phyloP scores from a whole-genome alignment of 768 basidiomycete species.

The Russula emetica region DNA sequence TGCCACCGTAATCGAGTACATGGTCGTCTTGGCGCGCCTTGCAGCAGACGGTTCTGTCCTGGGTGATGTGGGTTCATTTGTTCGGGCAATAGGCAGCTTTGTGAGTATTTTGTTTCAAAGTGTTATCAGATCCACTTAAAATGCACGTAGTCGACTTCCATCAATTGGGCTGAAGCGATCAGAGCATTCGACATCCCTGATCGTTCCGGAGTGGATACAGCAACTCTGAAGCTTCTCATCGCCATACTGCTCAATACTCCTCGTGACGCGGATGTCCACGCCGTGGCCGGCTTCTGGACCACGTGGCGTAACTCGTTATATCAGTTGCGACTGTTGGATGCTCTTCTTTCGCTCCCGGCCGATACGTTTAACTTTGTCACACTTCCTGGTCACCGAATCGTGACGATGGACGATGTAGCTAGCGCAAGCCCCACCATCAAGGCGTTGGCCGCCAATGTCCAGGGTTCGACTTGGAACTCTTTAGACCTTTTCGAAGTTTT shows the following conservation, averaged over 20 bases:
- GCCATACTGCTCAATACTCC: slow-evolving; percentile 82
- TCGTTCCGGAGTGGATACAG: slow-evolving; percentile 82
- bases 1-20: slow-evolving; percentile 63
- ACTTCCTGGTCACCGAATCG: slow-evolving; percentile 75
- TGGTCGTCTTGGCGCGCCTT: slow-evolving; percentile 60
- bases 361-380: slow-evolving; percentile 93
- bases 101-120: slow-evolving; percentile 44
- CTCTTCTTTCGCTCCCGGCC: slow-evolving; percentile 79
- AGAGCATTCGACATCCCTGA: slow-evolving; percentile 82
- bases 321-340: slow-evolving; percentile 83
- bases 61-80: slow-evolving; percentile 71
- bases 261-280: slow-evolving; percentile 69
- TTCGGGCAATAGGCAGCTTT: slow-evolving; percentile 67
- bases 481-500: slow-evolving; percentile 85
- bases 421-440: slow-evolving; percentile 88
- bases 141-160: slow-evolving; percentile 48
- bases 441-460: slow-evolving; percentile 82
- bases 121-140: slow-evolving; percentile 24
- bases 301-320: slow-evolving; percentile 81
- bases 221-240: slow-evolving; percentile 83
- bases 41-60: slow-evolving; percentile 68
- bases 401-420: slow-evolving; percentile 84
- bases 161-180: slow-evolving; percentile 82
- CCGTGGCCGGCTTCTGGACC: slow-evolving; percentile 82
- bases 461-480: slow-evolving; percentile 93